Conservation (phyloP, 2,329 filamentous ascomycete species). For the Ophiostoma fasciatum region DNA sequence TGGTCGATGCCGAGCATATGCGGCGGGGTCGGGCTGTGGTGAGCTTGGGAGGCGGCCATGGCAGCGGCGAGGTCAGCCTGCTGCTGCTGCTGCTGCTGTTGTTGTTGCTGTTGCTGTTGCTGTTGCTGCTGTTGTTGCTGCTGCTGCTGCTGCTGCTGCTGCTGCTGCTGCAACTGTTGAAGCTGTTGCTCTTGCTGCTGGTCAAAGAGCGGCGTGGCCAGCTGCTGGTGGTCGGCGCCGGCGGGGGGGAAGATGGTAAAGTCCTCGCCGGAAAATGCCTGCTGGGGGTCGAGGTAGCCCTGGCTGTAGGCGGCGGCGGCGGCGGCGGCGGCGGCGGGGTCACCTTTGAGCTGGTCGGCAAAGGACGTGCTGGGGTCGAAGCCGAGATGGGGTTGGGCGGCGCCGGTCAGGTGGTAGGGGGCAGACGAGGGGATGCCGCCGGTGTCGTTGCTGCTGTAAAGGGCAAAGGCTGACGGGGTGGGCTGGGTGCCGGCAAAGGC, state of each 20-base stretch:
- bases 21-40: conserved; percentile 41
- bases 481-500: conserved; percentile 25
- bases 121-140: conserved; percentile 8
- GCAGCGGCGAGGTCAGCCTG: conserved; percentile 30
- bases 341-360: conserved; percentile 26
- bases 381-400: conserved; percentile 20
- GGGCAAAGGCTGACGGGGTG: conserved; percentile 32
- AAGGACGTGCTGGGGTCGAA: conserved; percentile 30
- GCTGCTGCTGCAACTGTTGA: no score
- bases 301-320: conserved; percentile 14
- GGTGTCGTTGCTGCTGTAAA: conserved; percentile 25
- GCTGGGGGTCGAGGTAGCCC: conserved; percentile 30
- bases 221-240: conserved; percentile 42
- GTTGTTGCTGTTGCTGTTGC: conserved; percentile 8
- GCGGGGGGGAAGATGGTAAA: conserved; percentile 49
- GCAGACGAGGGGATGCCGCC: conserved; percentile 34
- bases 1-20: conserved; percentile 34
- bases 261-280: conserved; percentile 35
- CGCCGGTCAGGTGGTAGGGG: no score
- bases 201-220: conserved; percentile 47
- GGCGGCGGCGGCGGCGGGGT: conserved; percentile 16
- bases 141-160: conserved; percentile 24
- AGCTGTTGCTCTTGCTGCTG: conserved; percentile 9
- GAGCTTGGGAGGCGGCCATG: conserved; percentile 40
- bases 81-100: conserved; percentile 1